Evolutionary conservation across 1,139 yeast genomes (phyloP).

Genomic region (Geotrichum cucujoidarum): DNA sequence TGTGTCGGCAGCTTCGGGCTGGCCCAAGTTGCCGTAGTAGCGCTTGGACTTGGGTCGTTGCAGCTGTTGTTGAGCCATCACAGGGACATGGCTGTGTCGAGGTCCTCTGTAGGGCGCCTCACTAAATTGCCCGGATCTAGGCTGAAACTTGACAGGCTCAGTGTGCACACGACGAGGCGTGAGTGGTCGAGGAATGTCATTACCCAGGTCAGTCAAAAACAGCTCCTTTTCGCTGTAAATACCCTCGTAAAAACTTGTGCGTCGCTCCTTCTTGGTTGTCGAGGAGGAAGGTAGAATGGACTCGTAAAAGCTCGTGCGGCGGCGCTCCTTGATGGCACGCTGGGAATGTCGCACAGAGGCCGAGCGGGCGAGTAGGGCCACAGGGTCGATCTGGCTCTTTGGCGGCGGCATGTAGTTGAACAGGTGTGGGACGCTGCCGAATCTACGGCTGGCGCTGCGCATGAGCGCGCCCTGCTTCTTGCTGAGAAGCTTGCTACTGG

Average conservation of each 20-base stretch:
- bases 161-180: constrained; percentile 15
- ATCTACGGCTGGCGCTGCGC: constrained; percentile 5
- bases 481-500: neutral
- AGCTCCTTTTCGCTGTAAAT: constrained; percentile 11
- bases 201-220: constrained; percentile 4
- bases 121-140: neutral
- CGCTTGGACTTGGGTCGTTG: neutral
- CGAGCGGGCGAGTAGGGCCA: neutral
- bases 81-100: neutral
- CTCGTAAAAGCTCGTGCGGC: neutral
- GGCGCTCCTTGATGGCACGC: neutral
- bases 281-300: neutral
- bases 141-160: constrained; percentile 5
- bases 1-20: neutral
- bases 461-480: neutral
- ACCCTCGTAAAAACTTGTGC: constrained; percentile 13
- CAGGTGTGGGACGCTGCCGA: constrained; percentile 2
- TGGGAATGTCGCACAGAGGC: neutral
- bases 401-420: constrained; percentile 15
- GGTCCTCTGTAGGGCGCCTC: neutral
- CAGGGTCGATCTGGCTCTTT: neutral
- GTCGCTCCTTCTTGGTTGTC: neutral
- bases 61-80: neutral
- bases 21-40: neutral
- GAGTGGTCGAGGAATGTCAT: constrained; percentile 11